These are phyloP conservation scores for Naganishia randhawae DNA, from an alignment of 768 basidiomycete species.

Conservation along the genomic window DNA sequence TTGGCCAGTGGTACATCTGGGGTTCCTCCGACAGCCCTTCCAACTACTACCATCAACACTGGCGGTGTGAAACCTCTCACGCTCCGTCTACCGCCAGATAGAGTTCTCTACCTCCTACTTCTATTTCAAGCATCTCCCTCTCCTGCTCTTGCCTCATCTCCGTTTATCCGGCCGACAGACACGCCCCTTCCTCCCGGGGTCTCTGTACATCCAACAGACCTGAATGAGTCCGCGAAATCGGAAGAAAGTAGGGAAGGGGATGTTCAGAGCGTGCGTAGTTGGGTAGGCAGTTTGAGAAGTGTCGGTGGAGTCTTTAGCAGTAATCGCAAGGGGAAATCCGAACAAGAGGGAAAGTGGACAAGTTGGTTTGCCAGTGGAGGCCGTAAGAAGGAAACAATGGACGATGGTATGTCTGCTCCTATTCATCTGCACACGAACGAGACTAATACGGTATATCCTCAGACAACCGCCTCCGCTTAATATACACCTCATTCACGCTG, in stretches of 20 bases:
- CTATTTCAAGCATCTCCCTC: slow-evolving; percentile 33
- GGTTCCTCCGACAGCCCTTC: slow-evolving; percentile 20
- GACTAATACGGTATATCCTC: not conserved
- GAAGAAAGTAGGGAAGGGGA: slow-evolving; percentile 41
- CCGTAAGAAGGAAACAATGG: slow-evolving; percentile 40
- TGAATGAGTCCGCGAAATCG: slow-evolving; percentile 17
- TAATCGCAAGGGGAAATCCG: not conserved
- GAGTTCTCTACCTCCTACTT: slow-evolving; percentile 45
- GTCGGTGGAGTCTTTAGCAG: slow-evolving; percentile 42
- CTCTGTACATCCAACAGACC: not conserved
- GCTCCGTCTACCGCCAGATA: slow-evolving; percentile 46
- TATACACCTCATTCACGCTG: slow-evolving; percentile 47
- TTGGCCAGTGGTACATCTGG: slow-evolving; percentile 29
- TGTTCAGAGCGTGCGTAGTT: slow-evolving; percentile 46
- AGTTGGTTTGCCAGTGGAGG: not conserved
- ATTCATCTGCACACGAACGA: not conserved
- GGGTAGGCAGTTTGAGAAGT: slow-evolving; percentile 49
- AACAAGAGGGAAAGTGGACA: slow-evolving; percentile 7
- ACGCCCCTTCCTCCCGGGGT: slow-evolving; percentile 44
- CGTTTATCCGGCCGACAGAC: slow-evolving; percentile 47
- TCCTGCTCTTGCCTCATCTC: slow-evolving; percentile 38
- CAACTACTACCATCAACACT: not conserved
- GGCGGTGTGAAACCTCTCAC: slow-evolving; percentile 38
- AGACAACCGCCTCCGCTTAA: slow-evolving; percentile 42
- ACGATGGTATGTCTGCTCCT: slow-evolving; percentile 38